phyloP scores from a whole-genome alignment of 331 rosid species.

The Pyracantha coccinea region DNA sequence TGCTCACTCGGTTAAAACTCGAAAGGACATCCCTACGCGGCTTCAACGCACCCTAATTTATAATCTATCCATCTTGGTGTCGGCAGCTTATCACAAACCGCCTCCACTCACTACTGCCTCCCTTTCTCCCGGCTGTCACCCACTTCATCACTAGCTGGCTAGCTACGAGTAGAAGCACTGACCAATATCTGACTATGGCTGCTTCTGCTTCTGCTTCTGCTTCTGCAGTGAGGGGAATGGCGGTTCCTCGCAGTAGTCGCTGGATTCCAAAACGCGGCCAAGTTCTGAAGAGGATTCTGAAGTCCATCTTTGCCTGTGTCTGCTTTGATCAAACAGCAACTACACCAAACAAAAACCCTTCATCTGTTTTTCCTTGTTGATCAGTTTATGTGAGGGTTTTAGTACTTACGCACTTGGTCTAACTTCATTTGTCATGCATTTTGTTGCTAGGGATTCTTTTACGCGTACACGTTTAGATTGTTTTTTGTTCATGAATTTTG shows the following conservation, averaged over 20 bases:
- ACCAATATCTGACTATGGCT: no score
- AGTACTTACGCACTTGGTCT: no score
- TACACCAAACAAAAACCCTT: not conserved
- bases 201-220: not conserved
- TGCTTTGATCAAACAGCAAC: not conserved
- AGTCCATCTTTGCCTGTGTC: not conserved
- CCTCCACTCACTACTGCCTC: not conserved
- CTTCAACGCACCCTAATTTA: not conserved
- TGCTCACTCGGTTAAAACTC: not conserved
- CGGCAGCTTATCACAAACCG: not conserved
- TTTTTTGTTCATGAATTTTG: no score
- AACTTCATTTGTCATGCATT: no score
- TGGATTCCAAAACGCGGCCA: conserved; percentile 30
- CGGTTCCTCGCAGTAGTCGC: not conserved
- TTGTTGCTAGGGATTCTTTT: no score
- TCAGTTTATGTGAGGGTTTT: no score
- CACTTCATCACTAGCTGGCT: not conserved
- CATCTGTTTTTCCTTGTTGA: not conserved
- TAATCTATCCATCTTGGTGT: not conserved
- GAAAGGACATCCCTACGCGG: conserved; percentile 2
- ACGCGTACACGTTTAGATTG: no score
- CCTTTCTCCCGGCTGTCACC: not conserved
- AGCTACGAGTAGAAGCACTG: not conserved
- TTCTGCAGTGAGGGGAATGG: no score
- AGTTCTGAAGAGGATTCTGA: conserved; percentile 27